Percentiles rank a stretch among this genome's conserved stretches.
Conservation (phyloP, 2,329 filamentous ascomycete species). For the Alternaria dauci region DNA sequence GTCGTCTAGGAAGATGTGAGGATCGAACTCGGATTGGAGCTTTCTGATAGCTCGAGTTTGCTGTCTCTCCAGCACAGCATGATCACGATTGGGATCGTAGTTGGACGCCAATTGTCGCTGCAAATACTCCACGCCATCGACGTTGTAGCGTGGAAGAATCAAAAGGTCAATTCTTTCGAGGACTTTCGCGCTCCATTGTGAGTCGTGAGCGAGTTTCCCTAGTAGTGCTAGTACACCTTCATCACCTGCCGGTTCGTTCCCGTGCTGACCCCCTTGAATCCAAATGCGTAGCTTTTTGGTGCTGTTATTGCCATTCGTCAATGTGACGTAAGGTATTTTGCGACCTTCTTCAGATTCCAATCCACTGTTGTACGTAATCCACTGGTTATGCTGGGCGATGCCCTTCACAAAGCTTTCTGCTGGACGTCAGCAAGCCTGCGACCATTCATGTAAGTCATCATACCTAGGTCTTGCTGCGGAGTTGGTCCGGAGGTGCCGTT, state of each 20-base stretch:
- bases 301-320: constrained; percentile 14
- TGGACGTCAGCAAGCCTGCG: neutral
- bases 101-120: constrained; percentile 32
- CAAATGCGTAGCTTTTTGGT: constrained; percentile 33
- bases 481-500: neutral
- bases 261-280: constrained; percentile 42
- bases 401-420: neutral
- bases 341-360: neutral
- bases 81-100: constrained; percentile 42
- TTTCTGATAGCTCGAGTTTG: constrained; percentile 32
- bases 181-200: constrained; percentile 30
- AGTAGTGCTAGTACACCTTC: constrained; percentile 40
- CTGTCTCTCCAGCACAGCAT: constrained; percentile 34
- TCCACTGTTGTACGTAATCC: neutral
- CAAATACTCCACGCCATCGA: constrained; percentile 37
- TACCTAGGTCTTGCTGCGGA: neutral
- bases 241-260: constrained; percentile 43
- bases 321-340: neutral
- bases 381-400: neutral
- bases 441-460: fast-evolving
- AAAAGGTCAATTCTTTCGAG: constrained; percentile 35
- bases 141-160: constrained; percentile 40
- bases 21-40: constrained; percentile 31
- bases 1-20: constrained; percentile 39
- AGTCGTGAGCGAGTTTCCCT: constrained; percentile 37